Base-by-base conservation (phyloP, 2,329 filamentous ascomycete genomes). In the Alternaria brassicae region DNA sequence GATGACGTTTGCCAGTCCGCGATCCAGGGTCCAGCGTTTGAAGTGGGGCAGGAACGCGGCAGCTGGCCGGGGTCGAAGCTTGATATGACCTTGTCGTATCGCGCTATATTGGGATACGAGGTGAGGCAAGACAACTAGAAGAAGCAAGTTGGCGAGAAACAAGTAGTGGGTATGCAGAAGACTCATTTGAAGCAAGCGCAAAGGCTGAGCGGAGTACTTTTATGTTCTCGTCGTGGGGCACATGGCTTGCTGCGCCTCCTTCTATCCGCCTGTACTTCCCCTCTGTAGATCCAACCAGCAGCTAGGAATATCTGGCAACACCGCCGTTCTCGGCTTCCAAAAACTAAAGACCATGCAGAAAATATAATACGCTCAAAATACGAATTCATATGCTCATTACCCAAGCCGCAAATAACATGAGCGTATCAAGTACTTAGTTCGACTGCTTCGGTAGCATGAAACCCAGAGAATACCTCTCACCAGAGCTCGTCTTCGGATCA, bases 361-460 rank as follows among this genome's bases (percentile, higher is more conserved):
- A 6, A 49, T 28, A 37, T 32, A 52, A 21, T n/a, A 37, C 30
- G 28, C 21, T 52, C 23, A 42, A 39, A 42, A 19, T 36, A 52
- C 30, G 30, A 34, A 39, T 27, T 13, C 39, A 40, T 40, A 10
- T 25, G 32, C 32, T 32, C 48, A 52, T 53, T 32, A 50, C 28
- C 32, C 56, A 41, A 17, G 36, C 53, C 32, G 48, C n/a, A 23
- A 47, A 15, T 9, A 25, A 42, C 30, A 19, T 25, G 40, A 37
- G 49, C 6, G 34, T 15, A 13, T 15, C 4, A 15, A n/a, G 23
- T 34, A 13, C 30, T 56, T 56, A 59, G 19, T 55, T 50, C 3
- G 56, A 41, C 30, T 58, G 53, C 53, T 72, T 72, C 32, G 72
- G 72, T 55, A 74, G 63, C 60, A 70, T 23, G 37, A 75, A 77